Evolutionary conservation across 129 eudicot species (phyloP), one percentile per base, ranked within the genome.

Genomic region (Arctium lappa): DNA sequence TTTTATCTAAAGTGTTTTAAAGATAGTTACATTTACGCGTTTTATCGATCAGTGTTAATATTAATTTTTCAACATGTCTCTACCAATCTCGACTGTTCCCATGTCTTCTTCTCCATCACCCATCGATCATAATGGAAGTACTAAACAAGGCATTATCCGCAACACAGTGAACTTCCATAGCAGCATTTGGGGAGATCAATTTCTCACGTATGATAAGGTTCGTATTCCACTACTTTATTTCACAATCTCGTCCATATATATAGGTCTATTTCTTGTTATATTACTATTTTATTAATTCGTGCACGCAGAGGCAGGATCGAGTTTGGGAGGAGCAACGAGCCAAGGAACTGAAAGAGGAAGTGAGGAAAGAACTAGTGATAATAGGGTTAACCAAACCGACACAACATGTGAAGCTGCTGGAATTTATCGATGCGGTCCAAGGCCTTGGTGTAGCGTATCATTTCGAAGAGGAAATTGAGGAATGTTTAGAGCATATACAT

Each of bases 381-480:
- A 13, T 36, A 12, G 39, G 30, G 2, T 6, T 72, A 69, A 69
- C n/a, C 36, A 38, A 76, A 1, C 29, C 56, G 3, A 32, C 42
- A 6, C 78, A 83, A 1, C 77, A 75, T 38, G 11, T 56, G 50
- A 81, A 86, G 46, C 60, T 85, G 44, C 9, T 90, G 73, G 60
- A 65, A 3, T 69, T 90, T 62, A 88, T 90, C 9, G 90, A 90
- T 77, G 72, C 83, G 3, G 46, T 90, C 27, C 89, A 90, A 72
- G 88, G 91, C 44, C 86, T 90, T 44, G 94, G 94, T 6, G 56
- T 90, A 2, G 84, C 87, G 0, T 90, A 90, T 79, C 88, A 88
- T 60, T 90, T 86, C 32, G 83, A 88, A 32, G 34, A 81, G 1
- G 87, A 88, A 65, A 86, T 90, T 2, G 81, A 88, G 40, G 79